Conservation (phyloP, 805 yeast species). For the Pachysolen tannophilus region DNA sequence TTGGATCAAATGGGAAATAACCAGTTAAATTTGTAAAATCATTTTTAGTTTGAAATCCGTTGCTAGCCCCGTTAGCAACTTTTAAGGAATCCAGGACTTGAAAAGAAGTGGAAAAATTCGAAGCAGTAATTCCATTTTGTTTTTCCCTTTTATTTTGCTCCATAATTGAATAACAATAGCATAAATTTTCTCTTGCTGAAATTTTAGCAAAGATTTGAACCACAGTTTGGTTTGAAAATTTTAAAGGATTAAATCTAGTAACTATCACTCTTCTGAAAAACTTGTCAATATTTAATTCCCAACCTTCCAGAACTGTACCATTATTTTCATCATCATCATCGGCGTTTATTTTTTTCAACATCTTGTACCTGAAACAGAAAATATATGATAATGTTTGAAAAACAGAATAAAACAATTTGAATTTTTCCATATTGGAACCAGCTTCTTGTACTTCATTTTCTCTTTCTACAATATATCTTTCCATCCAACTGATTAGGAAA, state of each 20-base stretch:
- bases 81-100: not conserved
- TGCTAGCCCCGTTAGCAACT: not conserved
- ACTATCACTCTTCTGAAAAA: conserved; percentile 80
- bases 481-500: conserved; percentile 77
- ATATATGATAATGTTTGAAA: conserved; percentile 87
- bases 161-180: conserved; percentile 88
- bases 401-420: conserved; percentile 82
- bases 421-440: conserved; percentile 34
- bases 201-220: conserved; percentile 89
- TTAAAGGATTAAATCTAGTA: conserved; percentile 87
- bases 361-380: conserved; percentile 77
- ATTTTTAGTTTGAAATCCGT: conserved; percentile 47
- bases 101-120: not conserved
- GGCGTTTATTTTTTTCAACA: conserved; percentile 35
- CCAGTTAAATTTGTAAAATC: conserved; percentile 86
- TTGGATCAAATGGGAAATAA: conserved; percentile 95
- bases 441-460: conserved; percentile 64
- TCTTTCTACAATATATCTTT: conserved; percentile 73
- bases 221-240: conserved; percentile 89
- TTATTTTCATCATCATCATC: conserved; percentile 18
- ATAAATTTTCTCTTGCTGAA: conserved; percentile 82
- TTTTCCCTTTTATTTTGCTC: conserved; percentile 80
- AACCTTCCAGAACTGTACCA: too few relatives aligned
- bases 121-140: conserved; percentile 10
- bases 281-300: conserved; percentile 80